phyloP scores from a whole-genome alignment of 2,329 filamentous ascomycete genomes.

The Tolypocladium endophyticum region DNA sequence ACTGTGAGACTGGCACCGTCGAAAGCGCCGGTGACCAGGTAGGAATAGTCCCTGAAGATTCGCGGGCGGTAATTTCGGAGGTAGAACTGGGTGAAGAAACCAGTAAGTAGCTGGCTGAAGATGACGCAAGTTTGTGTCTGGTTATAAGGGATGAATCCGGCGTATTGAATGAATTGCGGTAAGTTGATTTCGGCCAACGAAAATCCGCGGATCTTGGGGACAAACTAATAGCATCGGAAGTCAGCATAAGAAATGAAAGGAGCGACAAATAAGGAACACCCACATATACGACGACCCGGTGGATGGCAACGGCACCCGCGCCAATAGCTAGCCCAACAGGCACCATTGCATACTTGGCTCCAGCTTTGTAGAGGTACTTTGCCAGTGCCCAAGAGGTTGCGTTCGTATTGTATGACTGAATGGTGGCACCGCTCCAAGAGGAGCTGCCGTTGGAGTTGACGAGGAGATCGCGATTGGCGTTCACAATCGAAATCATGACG shows the following conservation, averaged over 20 bases:
- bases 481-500: constrained; percentile 41
- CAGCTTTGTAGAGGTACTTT: not conserved
- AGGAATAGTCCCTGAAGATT: constrained; percentile 43
- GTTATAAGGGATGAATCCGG: not conserved
- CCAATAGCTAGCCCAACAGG: not conserved
- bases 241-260: not conserved
- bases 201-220: not conserved
- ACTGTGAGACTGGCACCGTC: constrained; percentile 34
- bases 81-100: constrained; percentile 40
- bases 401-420: not conserved
- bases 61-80: constrained; percentile 40
- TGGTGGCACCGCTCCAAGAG: not conserved
- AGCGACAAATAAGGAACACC: not conserved
- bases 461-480: constrained; percentile 37
- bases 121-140: constrained; percentile 21
- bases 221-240: not conserved
- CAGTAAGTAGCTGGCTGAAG: constrained; percentile 30
- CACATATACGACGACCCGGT: not conserved
- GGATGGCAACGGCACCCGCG: not conserved
- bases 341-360: not conserved
- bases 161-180: not conserved
- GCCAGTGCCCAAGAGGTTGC: not conserved
- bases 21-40: constrained; percentile 40
- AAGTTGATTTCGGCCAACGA: not conserved
- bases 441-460: not conserved